These are phyloP conservation scores for Rhazya stricta DNA, from an alignment of 257 asterid genomes.

Conservation along the genomic window DNA sequence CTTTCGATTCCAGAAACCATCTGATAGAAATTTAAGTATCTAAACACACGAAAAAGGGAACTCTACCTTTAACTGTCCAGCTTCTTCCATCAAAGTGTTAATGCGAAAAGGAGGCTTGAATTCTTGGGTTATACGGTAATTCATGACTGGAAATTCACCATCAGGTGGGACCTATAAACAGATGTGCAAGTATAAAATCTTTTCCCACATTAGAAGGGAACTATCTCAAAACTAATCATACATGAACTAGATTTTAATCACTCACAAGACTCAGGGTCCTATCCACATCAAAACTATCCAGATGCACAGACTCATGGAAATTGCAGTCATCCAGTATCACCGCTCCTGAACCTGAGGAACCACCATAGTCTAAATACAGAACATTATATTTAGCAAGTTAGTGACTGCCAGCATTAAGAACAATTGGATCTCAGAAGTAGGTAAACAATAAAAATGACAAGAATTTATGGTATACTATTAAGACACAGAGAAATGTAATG, in stretches of 20 bases:
- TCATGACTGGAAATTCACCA: constrained; percentile 99
- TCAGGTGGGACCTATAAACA: constrained; percentile 82
- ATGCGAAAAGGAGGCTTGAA: constrained; percentile 95
- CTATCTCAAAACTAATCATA: constrained; percentile 17
- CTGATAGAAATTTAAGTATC: neutral
- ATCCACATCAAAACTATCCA: constrained; percentile 91
- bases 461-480: neutral
- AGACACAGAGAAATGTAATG: neutral
- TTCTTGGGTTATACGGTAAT: constrained; percentile 97
- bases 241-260: constrained; percentile 16
- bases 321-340: constrained; percentile 97
- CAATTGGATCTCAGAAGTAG: neutral
- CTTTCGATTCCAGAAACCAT: neutral
- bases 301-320: constrained; percentile 97
- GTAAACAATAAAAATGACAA: neutral
- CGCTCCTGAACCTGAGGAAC: constrained; percentile 85
- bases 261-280: constrained; percentile 85
- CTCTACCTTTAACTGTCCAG: constrained; percentile 81
- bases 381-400: constrained; percentile 3
- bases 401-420: neutral
- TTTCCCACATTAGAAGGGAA: constrained; percentile 6
- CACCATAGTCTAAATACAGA: constrained; percentile 60
- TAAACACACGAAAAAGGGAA: constrained; percentile 1
- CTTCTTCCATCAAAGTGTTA: constrained; percentile 88
- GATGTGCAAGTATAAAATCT: constrained; percentile 13